These are phyloP conservation scores for Lentinula sp. DNA, from an alignment of 768 basidiomycete species.

Conservation along the genomic window DNA sequence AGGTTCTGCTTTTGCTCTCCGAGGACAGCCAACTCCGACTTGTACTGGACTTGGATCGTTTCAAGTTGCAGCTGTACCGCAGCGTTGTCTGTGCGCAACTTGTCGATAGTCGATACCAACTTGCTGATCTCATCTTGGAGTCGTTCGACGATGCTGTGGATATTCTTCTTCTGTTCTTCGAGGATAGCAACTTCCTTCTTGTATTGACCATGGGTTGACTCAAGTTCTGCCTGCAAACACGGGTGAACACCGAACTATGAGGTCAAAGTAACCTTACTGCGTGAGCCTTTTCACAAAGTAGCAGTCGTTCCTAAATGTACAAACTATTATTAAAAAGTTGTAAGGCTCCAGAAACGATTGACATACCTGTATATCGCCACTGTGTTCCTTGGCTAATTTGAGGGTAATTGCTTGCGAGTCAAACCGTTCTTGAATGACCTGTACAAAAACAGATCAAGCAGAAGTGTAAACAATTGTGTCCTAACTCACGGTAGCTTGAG, in stretches of 20 bases:
- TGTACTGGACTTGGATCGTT: constrained; percentile 18
- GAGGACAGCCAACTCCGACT: constrained; percentile 32
- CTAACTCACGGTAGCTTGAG: background rate
- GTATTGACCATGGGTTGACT: constrained; percentile 17
- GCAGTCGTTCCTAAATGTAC: constrained; percentile 28
- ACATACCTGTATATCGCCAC: constrained; percentile 40
- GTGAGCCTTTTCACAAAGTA: constrained; percentile 25
- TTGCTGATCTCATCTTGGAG: constrained; percentile 5
- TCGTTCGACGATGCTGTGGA: constrained; percentile 12
- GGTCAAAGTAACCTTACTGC: constrained; percentile 22
- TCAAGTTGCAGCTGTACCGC: background rate
- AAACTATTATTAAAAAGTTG: background rate
- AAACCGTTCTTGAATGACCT: constrained; percentile 53
- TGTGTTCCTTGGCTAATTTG: constrained; percentile 46
- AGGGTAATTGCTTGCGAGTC: constrained; percentile 52
- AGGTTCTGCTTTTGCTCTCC: constrained; percentile 31
- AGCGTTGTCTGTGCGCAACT: constrained; percentile 20
- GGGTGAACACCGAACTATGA: background rate
- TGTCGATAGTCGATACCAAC: constrained; percentile 14
- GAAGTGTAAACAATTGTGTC: background rate
- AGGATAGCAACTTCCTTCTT: constrained; percentile 33
- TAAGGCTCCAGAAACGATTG: constrained; percentile 7
- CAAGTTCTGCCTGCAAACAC: background rate
- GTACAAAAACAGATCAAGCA: background rate
- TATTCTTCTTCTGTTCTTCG: constrained; percentile 29